Evolutionary conservation across 192 early-diverging fungal species (phyloP), one percentile per base, ranked within the genome.

Genomic region (Entomortierella beljakovae): DNA sequence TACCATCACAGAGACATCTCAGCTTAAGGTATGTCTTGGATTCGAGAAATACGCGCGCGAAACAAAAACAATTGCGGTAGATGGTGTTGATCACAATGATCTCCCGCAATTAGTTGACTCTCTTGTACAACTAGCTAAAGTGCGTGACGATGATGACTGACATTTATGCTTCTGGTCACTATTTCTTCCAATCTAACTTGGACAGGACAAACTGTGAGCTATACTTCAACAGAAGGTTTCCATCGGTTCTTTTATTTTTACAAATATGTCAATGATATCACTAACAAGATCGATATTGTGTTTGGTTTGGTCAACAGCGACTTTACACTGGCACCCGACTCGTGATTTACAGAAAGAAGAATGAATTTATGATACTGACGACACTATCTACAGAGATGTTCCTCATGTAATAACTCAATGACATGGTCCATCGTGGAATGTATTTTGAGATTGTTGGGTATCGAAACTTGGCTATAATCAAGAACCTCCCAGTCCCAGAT

Each of bases 101-200:
- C 34, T 69, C 23, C 25, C 6, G 5, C 7, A 38, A 6, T 15
- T 69, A n/a, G 57, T 69, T 25, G 67, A 60, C 32, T 33, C 59
- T 3, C 16, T 69, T 34, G 48, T 60, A 46, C 23, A 59, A 25
- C 5, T 43, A 5, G 67, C 37, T 6, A 15, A 59, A 10, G 46
- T 69, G 13, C 67, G 57, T 37, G 18, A 33, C 33, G 31, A 43
- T 11, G 53, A 46, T 6, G 57, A 69, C 34, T 20, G n/a, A n/a
- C n/a, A n/a, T n/a, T n/a, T n/a, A n/a, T n/a, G n/a, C n/a, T n/a
- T n/a, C n/a, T n/a, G n/a, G n/a, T n/a, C n/a, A n/a, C n/a, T n/a
- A n/a, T n/a, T n/a, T n/a, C n/a, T n/a, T n/a, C n/a, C n/a, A n/a
- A 46, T 13, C 63, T 71, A 31, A 63, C 60, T 7, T 71, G 69